Evolutionary conservation across 352 stramenopile species (phyloP), one percentile per base, ranked within the genome.

Genomic region (Pythium aquatile): DNA sequence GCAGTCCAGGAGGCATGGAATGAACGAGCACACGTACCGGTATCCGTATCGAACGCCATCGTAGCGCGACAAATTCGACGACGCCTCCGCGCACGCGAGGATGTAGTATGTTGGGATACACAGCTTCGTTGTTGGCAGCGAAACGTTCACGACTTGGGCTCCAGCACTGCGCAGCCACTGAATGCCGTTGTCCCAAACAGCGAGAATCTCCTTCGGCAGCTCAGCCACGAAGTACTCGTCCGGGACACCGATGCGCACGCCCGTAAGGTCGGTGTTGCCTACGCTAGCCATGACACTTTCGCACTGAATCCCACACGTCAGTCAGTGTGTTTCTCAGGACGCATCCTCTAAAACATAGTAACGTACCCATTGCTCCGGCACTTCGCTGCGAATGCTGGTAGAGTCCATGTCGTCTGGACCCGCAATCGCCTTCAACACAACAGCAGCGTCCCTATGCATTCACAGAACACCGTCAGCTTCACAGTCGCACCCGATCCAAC

Each of bases 31-130:
- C 26, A 59, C 61, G 26, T 69, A 90, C 81, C 82, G 80, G 66
- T 90, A 81, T 39, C 92, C 91, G 46, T 97, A 98, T 56, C 88
- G 85, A 56, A 99, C 90, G 14, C 96, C 97, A 75, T 99, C 97
- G 72, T 99, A 99, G 44, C 97, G 85, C 49, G 92, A 97, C 48
- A 99, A 79, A 73, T 99, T 99, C 1, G 97, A 99, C 33, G 93
- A 98, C 11, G 98, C 98, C 78, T 99, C 97, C 1, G 97, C 97
- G 66, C 94, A 98, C 10, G 97, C 96, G 40, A 99, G 74, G n/a
- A 99, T 98, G 71, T 99, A 99, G 72, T 99, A 99, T 1, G 97
- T 88, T 37, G 97, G 87, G 42, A 99, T 90, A 28, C 91, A 96
- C 28, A 91, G 76, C 79, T 85, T 96, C 26, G 74, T 94, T 16